Evolutionary conservation across 768 basidiomycete genomes (phyloP), one percentile per base, ranked within the genome.

Genomic region (Podaxis rugospora): DNA sequence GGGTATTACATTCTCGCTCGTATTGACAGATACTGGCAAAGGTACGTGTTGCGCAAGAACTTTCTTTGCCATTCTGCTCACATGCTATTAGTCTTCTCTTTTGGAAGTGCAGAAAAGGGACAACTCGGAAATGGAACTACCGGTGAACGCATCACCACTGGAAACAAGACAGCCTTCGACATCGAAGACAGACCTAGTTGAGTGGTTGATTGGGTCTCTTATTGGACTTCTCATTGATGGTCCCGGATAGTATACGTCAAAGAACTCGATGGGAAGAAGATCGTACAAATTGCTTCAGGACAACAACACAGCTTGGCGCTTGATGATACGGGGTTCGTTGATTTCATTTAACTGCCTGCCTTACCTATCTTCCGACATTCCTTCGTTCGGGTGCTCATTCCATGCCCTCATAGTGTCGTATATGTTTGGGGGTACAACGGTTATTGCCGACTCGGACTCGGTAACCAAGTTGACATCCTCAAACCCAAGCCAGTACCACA

Each of bases 101-200:
- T 94, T 64, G 96, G 96, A 36, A 95, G 92, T 54, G 92, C 87
- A 21, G 95, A 97, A 73, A 87, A 92, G 61, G 96, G 96, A 1
- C 95, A 97, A 65, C 78, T 98, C 0, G 96, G 94, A 0, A 95
- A 93, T 70, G 96, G 95, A 16, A 85, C 85, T 64, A 95, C 93
- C 0, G 93, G 95, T n/a, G 94, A 96, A 72, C 84, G 92, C 37
- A 92, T 96, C 61, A 83, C 88, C 7, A 89, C 90, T 1, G 91
- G 90, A 18, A 92, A 92, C 66, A 93, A 93, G 73, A 85, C 87
- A 0, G 86, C 83, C 10, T 96, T 83, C 67, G 95, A 96, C 68
- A 81, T 90, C 18, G 88, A 93, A 66, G 74, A 77, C 36, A 79
- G 84, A 7, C 91, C 92, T 25, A 76, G 92, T 90, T 61, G 66